phyloP scores from a whole-genome alignment of 2,329 filamentous ascomycete genomes.

The Huntiella savannae region DNA sequence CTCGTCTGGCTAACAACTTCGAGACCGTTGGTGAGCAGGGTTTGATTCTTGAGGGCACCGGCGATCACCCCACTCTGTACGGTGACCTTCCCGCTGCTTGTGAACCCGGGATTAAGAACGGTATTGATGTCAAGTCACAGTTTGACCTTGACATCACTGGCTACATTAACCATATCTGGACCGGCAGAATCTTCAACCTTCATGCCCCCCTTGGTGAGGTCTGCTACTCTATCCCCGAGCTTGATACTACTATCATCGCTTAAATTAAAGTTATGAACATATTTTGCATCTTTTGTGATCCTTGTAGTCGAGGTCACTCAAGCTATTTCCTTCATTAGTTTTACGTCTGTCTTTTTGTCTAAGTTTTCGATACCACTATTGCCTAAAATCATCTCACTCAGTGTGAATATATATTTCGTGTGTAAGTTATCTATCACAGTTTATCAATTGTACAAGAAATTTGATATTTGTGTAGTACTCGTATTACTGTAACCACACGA shows the following conservation, averaged over 20 bases:
- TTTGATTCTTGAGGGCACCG: neutral
- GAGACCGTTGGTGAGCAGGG: constrained; percentile 1
- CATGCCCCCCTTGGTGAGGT: neutral
- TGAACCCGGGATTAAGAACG: neutral
- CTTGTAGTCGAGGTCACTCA: too few species aligned
- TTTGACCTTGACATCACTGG: neutral
- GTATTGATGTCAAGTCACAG: neutral
- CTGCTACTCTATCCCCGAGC: constrained; percentile 1
- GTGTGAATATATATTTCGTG: too few species aligned
- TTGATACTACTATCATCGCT: constrained; percentile 1
- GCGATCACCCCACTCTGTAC: neutral
- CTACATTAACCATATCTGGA: neutral
- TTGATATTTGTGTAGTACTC: too few species aligned
- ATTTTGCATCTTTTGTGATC: too few species aligned
- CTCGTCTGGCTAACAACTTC: constrained; percentile 1
- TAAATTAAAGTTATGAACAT: neutral
- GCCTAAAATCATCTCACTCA: too few species aligned
- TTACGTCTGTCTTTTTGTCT: too few species aligned
- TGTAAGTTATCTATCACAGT: too few species aligned
- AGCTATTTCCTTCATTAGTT: too few species aligned
- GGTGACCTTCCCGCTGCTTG: neutral
- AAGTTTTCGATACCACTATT: too few species aligned
- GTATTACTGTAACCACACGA: too few species aligned
- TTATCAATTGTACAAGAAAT: too few species aligned
- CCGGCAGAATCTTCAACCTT: neutral